phyloP scores from a whole-genome alignment of 2,329 filamentous ascomycete species.

The Didymella exigua region DNA sequence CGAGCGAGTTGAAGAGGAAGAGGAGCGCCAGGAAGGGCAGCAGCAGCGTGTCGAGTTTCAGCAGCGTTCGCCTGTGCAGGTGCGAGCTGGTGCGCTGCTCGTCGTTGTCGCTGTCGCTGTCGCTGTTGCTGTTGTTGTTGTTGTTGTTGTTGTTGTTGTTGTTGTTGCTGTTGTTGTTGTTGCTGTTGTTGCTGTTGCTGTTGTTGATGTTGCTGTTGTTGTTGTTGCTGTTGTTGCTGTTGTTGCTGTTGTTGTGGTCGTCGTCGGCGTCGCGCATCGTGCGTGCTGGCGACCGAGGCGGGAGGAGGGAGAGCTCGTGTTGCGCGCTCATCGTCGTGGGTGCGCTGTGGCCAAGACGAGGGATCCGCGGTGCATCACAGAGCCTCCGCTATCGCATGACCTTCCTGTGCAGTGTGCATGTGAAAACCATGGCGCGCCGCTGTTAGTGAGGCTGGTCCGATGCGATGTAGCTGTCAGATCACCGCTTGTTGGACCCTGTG shows the following conservation, averaged over 20 bases:
- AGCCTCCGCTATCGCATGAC: slow-evolving; percentile 8
- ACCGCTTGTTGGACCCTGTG: neutral
- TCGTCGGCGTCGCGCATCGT: slow-evolving; percentile 10
- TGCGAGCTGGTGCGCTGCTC: slow-evolving; percentile 1
- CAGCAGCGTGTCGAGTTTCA: slow-evolving; percentile 58
- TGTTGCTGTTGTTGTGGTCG: too few species aligned
- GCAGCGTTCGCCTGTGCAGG: slow-evolving; percentile 47
- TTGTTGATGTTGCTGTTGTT: too few species aligned
- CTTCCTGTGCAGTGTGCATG: neutral
- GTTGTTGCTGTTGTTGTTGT: too few species aligned
- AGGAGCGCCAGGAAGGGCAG: slow-evolving; percentile 59
- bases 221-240: too few species aligned
- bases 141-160: too few species aligned
- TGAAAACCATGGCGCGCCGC: neutral
- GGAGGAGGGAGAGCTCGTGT: slow-evolving; percentile 8
- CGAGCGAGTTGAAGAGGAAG: slow-evolving; percentile 60
- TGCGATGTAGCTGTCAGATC: neutral
- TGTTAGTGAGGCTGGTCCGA: neutral
- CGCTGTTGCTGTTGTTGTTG: too few species aligned
- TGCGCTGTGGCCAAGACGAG: neutral
- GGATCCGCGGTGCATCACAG: slow-evolving; percentile 4
- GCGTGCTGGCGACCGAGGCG: neutral
- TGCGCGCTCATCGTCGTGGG: slow-evolving; percentile 3
- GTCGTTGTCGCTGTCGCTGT: too few species aligned
- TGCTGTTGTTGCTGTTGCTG: too few species aligned